A percentile compares a stretch with the other conserved stretches of the same genome.
These are phyloP conservation scores for Acanthochlamys bracteata DNA, from an alignment of 106 monocot genomes.

Conservation along the genomic window DNA sequence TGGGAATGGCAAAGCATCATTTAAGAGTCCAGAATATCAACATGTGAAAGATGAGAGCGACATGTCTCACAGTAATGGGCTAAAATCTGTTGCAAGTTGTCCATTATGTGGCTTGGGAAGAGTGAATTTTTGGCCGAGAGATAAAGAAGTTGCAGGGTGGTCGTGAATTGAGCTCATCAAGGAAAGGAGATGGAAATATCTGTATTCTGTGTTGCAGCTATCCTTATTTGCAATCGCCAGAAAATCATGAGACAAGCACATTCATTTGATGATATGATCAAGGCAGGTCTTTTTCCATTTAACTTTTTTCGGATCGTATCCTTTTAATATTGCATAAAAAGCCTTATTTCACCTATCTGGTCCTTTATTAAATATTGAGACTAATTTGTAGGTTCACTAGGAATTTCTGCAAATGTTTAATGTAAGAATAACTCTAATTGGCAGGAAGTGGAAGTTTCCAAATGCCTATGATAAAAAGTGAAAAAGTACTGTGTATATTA, in stretches of 20 bases:
- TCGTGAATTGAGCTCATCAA: conserved; percentile 14
- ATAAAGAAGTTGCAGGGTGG: conserved; percentile 26
- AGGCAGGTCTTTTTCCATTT: conserved; percentile 32
- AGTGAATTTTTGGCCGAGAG: conserved; percentile 67
- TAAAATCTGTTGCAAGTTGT: conserved; percentile 40
- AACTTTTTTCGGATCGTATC: background rate
- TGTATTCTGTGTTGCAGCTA: conserved; percentile 92
- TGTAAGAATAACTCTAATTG: too few species aligned
- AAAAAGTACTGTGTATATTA: too few species aligned
- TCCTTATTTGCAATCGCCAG: conserved; percentile 84
- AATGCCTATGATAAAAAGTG: too few species aligned
- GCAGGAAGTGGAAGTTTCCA: too few species aligned
- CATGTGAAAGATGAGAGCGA: conserved; percentile 19
- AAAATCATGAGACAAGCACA: conserved; percentile 79
- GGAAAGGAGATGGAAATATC: conserved; percentile 60
- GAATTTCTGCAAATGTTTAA: too few species aligned
- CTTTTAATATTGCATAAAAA: background rate
- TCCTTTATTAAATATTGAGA: too few species aligned
- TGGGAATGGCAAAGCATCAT: conserved; percentile 24
- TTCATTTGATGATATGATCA: conserved; percentile 92
- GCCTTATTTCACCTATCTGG: background rate
- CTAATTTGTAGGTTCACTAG: too few species aligned
- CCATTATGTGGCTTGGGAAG: conserved; percentile 86
- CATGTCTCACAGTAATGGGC: conserved; percentile 28
- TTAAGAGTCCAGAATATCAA: conserved; percentile 14